Evolutionary conservation across 73 alveolate genomes (phyloP).

Genomic region (Tetrahymena borealis): DNA sequence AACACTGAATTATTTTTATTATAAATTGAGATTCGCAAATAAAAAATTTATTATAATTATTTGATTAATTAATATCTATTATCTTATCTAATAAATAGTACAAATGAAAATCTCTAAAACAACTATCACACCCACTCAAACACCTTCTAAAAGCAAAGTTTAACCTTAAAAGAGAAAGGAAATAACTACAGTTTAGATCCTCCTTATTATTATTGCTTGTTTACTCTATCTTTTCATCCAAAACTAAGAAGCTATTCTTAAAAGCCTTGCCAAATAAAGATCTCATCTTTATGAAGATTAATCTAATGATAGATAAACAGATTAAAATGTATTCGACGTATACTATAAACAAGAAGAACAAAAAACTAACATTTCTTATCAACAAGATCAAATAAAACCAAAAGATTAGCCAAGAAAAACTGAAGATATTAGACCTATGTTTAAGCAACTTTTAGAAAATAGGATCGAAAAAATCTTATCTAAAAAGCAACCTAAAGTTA

Average conservation of each 20-base stretch:
- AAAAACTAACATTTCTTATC: not conserved
- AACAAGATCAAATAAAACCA: not conserved
- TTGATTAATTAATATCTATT: not conserved
- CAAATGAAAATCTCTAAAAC: not conserved
- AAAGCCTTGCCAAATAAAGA: not conserved
- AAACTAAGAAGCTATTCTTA: not conserved
- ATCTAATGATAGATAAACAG: not conserved
- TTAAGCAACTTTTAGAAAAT: not conserved
- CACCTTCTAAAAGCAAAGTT: not conserved
- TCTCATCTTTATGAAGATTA: not conserved
- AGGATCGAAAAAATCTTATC: not conserved
- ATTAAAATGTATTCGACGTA: not conserved
- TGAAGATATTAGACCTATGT: not conserved
- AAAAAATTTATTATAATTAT: not conserved
- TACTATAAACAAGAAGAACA: not conserved
- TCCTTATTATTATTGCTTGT: not conserved
- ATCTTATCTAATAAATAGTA: not conserved
- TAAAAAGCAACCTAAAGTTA: not conserved
- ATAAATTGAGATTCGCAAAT: no score
- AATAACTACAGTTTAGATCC: not conserved
- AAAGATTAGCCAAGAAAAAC: not conserved
- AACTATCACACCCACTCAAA: not conserved
- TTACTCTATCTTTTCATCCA: not conserved
- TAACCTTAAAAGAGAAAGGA: not conserved
- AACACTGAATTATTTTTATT: not conserved